phyloP scores from a whole-genome alignment of 768 basidiomycete genomes.

The Phallus indusiatus region DNA sequence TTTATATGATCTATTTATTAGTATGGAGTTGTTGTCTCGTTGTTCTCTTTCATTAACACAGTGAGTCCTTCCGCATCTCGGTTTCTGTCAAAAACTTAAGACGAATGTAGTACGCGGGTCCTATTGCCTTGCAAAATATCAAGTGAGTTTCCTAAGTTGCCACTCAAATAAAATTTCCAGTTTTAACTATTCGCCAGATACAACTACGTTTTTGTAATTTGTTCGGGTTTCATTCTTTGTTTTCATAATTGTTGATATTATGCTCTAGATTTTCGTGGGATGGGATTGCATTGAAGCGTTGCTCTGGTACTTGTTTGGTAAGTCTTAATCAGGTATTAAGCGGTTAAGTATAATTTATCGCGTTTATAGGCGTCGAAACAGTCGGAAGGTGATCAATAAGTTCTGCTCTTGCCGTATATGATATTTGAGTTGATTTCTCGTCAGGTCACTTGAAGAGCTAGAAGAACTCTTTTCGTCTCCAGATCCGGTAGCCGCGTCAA shows the following conservation, averaged over 20 bases:
- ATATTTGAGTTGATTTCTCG: not conserved
- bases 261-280: constrained; percentile 17
- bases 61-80: not conserved
- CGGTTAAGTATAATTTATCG: not conserved
- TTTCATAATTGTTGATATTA: not conserved
- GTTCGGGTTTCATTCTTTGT: constrained; percentile 20
- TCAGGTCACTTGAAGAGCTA: constrained; percentile 23
- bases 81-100: not conserved
- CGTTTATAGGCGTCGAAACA: constrained; percentile 14
- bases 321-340: not conserved
- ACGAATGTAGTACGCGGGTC: constrained; percentile 31
- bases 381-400: constrained; percentile 13
- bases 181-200: constrained; percentile 9
- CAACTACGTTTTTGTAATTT: constrained; percentile 21
- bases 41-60: constrained; percentile 36
- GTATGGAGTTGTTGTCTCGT: constrained; percentile 24
- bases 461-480: constrained; percentile 24
- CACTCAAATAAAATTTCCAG: not conserved
- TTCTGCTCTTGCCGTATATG: not conserved
- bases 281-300: constrained; percentile 19
- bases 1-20: not conserved
- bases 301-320: constrained; percentile 18
- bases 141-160: constrained; percentile 8
- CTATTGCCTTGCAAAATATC: constrained; percentile 32
- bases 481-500: constrained; percentile 22